These are phyloP conservation scores for Tetraselmis striata DNA, from an alignment of 139 green algal genomes.

Conservation along the genomic window DNA sequence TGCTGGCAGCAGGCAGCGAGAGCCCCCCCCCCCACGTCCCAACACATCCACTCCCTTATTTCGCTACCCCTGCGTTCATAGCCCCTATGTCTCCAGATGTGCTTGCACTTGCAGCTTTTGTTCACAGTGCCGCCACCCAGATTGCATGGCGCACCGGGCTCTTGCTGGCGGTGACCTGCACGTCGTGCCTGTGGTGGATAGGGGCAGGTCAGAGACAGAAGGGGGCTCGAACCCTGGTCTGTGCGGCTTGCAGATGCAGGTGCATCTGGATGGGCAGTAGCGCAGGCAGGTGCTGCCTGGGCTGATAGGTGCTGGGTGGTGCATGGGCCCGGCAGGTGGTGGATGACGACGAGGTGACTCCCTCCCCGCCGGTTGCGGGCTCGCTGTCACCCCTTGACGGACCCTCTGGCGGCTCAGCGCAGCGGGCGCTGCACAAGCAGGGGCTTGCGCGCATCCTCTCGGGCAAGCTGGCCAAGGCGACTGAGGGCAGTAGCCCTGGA, in stretches of 20 bases:
- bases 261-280: not conserved
- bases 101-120: too few relatives aligned
- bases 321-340: not conserved
- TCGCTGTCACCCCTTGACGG: not conserved
- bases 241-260: not conserved
- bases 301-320: not conserved
- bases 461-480: not conserved
- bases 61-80: not conserved
- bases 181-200: too few relatives aligned
- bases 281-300: not conserved
- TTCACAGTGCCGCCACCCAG: too few relatives aligned
- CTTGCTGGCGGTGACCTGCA: too few relatives aligned
- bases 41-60: not conserved
- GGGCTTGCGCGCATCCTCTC: not conserved
- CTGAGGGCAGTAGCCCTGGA: too few relatives aligned
- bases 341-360: not conserved
- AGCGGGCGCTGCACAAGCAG: not conserved
- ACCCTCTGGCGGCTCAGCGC: not conserved
- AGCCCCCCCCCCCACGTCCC: too few relatives aligned
- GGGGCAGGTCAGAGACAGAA: too few relatives aligned
- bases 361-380: not conserved
- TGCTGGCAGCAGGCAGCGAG: too few relatives aligned
- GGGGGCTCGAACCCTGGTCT: not conserved
- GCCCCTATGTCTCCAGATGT: not conserved
- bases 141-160: too few relatives aligned